Evolutionary conservation across 805 yeast species (phyloP).

Genomic region (Ogataea haglerorum): DNA sequence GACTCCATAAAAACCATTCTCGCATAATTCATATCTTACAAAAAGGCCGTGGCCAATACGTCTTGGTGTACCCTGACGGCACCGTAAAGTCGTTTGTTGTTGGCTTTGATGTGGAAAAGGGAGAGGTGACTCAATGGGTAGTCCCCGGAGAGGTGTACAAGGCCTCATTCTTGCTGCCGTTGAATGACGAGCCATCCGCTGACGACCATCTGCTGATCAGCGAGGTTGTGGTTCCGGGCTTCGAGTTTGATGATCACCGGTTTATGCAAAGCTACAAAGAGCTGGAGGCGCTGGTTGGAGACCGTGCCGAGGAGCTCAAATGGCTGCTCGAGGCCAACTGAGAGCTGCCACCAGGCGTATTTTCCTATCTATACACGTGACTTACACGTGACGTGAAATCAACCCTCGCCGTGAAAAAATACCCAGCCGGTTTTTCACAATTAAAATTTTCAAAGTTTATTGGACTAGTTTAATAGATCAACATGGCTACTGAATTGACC

Average conservation of each 20-base stretch:
- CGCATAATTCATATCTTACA: slow-evolving; percentile 55
- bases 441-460: slow-evolving; percentile 12
- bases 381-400: slow-evolving; percentile 1
- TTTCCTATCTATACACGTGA: not conserved
- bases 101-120: slow-evolving; percentile 45
- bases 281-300: slow-evolving; percentile 37
- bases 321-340: slow-evolving; percentile 34
- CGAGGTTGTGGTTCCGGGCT: slow-evolving; percentile 62
- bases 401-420: slow-evolving; percentile 7
- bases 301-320: slow-evolving; percentile 33
- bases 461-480: slow-evolving; percentile 26
- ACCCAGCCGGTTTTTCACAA: slow-evolving; percentile 10
- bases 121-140: slow-evolving; percentile 58
- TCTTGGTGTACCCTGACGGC: slow-evolving; percentile 50
- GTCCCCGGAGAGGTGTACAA: slow-evolving; percentile 61
- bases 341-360: not conserved
- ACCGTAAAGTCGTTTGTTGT: slow-evolving; percentile 46
- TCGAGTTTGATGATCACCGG: slow-evolving; percentile 51
- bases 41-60: slow-evolving; percentile 54
- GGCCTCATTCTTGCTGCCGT: slow-evolving; percentile 49
- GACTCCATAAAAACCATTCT: slow-evolving; percentile 49
- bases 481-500: slow-evolving; percentile 99
- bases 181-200: slow-evolving; percentile 23
- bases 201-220: slow-evolving; percentile 46
- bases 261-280: slow-evolving; percentile 38